Evolutionary conservation across 169 alveolate species (phyloP).

Genomic region (Eimeria maxima): DNA sequence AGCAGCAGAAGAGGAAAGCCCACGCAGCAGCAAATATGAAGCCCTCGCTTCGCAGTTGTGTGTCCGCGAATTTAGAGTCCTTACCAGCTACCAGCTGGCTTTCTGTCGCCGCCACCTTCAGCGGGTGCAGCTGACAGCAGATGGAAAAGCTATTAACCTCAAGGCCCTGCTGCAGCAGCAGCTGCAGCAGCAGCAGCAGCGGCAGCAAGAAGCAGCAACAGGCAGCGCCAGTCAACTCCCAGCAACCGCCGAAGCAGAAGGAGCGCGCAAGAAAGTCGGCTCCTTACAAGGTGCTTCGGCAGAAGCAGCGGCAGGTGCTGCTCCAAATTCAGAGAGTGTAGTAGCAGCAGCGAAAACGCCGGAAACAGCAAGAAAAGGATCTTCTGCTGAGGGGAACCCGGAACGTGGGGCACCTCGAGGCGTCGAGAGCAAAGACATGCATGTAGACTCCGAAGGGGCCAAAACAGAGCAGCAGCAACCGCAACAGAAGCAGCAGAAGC

Average conservation of each 20-base stretch:
- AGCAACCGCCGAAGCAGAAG: neutral
- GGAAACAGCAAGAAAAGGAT: neutral
- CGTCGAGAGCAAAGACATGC: neutral
- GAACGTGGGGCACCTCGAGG: neutral
- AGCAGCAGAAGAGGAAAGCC: slow-evolving; percentile 1
- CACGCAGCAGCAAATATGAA: neutral
- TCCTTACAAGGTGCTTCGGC: neutral
- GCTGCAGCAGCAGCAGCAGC: slow-evolving; percentile 67
- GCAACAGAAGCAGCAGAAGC: slow-evolving; percentile 45
- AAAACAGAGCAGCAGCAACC: slow-evolving; percentile 6
- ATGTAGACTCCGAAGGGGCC: neutral
- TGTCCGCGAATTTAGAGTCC: slow-evolving; percentile 46
- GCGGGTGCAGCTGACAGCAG: slow-evolving; percentile 49
- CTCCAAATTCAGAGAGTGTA: neutral
- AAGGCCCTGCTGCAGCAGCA: slow-evolving; percentile 54
- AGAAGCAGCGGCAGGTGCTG: slow-evolving; percentile 28
- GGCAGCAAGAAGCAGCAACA: neutral
- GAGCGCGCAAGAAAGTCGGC: slow-evolving; percentile 27
- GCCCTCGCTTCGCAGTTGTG: slow-evolving; percentile 25
- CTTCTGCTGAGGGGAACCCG: neutral
- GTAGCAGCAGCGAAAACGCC: neutral
- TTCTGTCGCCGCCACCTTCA: slow-evolving; percentile 71
- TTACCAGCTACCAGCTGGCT: slow-evolving; percentile 63
- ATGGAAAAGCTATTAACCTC: slow-evolving; percentile 2
- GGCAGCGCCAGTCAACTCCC: neutral